Evolutionary conservation across 1,139 yeast species (phyloP), one percentile per base, ranked within the genome.

Genomic region (Saccharomyces hybrid): DNA sequence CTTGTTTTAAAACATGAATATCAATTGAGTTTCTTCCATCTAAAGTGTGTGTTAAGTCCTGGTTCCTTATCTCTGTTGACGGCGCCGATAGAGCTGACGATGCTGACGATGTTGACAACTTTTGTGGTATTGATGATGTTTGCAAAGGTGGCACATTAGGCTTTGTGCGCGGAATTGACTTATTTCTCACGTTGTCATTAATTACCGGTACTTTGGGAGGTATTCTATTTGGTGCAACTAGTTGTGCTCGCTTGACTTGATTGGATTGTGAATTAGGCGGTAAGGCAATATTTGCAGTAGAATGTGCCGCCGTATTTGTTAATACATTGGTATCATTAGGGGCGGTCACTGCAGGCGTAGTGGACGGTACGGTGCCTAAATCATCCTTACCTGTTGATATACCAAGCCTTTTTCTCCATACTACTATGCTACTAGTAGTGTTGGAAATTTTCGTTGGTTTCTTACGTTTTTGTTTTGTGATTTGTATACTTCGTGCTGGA

Each of bases 401-500:
- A 3, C 71, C 72, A 34, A 69, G 55, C 52, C 58, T 63, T 54
- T 63, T 65, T 52, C 71, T 63, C 73, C 72, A 67, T 50, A 68
- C 71, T 4, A 68, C 73, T 34, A 66, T 68, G 54, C 68, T 68
- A 51, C 65, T 64, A 8, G 73, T 69, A 2, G 70, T 64, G 28
- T 57, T 65, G 34, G 66, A 60, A 27, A 60, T 61, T 55, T 63
- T 64, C 47, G 63, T 55, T 2, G 69, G 71, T 57, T 61, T 65
- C 59, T 60, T 63, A 57, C 62, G 63, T 57, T 61, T 63, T 32
- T 66, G 64, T 57, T 61, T 63, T 6, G 63, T 60, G 11, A 67
- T 61, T 44, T 68, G 62, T 34, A 65, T 63, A 56, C 61, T 64
- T 53, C 64, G 59, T 8, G 63, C 47, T 14, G 67, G 64, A 2